Conservation (phyloP, 805 yeast species). For the Yueomyces sinensis region DNA sequence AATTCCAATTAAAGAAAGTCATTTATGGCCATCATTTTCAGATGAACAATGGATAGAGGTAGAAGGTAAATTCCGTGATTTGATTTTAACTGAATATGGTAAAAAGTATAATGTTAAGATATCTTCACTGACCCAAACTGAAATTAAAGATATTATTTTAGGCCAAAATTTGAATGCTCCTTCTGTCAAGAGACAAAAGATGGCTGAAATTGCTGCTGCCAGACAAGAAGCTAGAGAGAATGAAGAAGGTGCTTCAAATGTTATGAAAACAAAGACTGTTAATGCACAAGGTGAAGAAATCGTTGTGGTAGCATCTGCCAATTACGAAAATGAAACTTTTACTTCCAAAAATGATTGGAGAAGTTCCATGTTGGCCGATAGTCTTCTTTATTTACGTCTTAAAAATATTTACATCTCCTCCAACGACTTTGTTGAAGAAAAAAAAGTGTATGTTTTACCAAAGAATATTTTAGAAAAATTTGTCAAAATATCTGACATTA, state of each 20-base stretch:
- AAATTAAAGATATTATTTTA: slow-evolving; percentile 81
- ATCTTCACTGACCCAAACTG: slow-evolving; percentile 80
- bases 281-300: slow-evolving; percentile 96
- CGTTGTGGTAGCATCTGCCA: slow-evolving; percentile 82
- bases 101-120: slow-evolving; percentile 76
- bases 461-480: slow-evolving; percentile 66
- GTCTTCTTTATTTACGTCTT: slow-evolving; percentile 57
- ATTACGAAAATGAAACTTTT: slow-evolving; percentile 75
- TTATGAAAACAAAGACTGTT: slow-evolving; percentile 68
- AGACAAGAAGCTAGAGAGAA: slow-evolving; percentile 29
- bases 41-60: slow-evolving; percentile 89
- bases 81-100: slow-evolving; percentile 76
- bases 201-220: slow-evolving; percentile 56
- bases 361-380: slow-evolving; percentile 65
- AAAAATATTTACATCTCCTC: slow-evolving; percentile 63
- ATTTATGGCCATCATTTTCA: slow-evolving; percentile 83
- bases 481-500: slow-evolving; percentile 65
- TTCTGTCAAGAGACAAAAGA: slow-evolving; percentile 71
- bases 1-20: slow-evolving; percentile 59
- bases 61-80: slow-evolving; percentile 77
- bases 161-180: slow-evolving; percentile 94
- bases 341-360: slow-evolving; percentile 88
- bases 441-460: slow-evolving; percentile 67
- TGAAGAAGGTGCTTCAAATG: slow-evolving; percentile 44
- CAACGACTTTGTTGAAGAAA: slow-evolving; percentile 46